Evolutionary conservation across 345 rosid species (phyloP).

Genomic region (Capsella bursapastoris): DNA sequence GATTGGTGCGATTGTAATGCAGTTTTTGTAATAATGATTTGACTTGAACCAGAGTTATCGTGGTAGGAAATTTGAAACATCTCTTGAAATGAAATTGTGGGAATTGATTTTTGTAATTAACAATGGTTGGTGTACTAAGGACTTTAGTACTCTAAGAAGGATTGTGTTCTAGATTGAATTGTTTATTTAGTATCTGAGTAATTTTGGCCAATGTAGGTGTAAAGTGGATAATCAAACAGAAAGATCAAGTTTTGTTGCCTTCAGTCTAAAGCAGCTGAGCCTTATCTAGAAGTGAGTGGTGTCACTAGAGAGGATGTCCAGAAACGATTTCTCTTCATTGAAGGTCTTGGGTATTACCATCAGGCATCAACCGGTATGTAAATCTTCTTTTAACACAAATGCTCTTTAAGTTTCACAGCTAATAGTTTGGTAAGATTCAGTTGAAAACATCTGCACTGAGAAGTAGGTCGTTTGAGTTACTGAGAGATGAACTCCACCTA

Average conservation of each 20-base stretch:
- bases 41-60: neutral
- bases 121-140: neutral
- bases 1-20: neutral
- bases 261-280: conserved; percentile 87
- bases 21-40: neutral
- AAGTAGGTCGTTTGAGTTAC: neutral
- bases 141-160: neutral
- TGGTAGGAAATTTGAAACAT: neutral
- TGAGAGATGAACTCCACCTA: neutral
- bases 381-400: neutral
- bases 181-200: neutral
- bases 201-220: conserved; percentile 54
- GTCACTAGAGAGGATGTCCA: conserved; percentile 76
- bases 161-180: conserved; percentile 11
- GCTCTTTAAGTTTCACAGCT: neutral
- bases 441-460: neutral
- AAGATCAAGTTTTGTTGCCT: conserved; percentile 96
- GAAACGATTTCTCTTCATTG: conserved; percentile 77
- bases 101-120: neutral
- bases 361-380: conserved; percentile 83
- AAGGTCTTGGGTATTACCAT: conserved; percentile 80
- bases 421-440: neutral
- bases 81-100: neutral
- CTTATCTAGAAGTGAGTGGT: conserved; percentile 73
- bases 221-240: conserved; percentile 81